Base-by-base conservation (phyloP, 495 filamentous ascomycete genomes). In the Hypoxylon crocopeplum region DNA sequence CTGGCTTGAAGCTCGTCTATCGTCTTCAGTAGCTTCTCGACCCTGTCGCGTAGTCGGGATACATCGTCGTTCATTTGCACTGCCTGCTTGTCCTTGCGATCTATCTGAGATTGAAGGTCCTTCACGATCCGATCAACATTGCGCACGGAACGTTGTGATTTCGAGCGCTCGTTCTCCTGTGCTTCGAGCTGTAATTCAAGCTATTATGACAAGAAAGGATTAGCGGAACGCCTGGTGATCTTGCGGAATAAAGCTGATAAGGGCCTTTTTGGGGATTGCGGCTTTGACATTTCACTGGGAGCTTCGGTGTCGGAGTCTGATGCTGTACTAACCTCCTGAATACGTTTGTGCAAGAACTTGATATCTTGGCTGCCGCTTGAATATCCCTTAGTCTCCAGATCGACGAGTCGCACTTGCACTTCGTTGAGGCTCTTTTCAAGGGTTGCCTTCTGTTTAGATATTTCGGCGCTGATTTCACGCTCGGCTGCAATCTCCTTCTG, bases 301-400 rank as follows among this genome's bases (percentile, higher is more conserved):
- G 40, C 41, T 42, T 62, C 48, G 19, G 41, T 56, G 11, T 40
- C 17, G 42, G 55, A 54, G 20, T 29, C 46, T 44, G 57, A 32
- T 25, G 21, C 20, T 41, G 47, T 63, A 68, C 82, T 81, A 82
- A 97, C 93, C 82, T 98, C 95, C 80, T 97, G 93, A 60, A 98
- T 89, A 32, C 94, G 84, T 62, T 92, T 92, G 76, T 96, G 89
- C 69, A 98, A 76, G 80, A 98, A 98, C 58, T 92, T 86, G 56
- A 98, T 91, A 72, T 98, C 94, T 55, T 97, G 91, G 67, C 92
- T 95, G 37, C 89, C 91, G 51, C 84, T 93, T 20, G 92, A 92
- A 72, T 97, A 98, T 45, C 92, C 91, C 81, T 97, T 98, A 19
- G 94, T 98, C 73, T 98, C 94, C 37, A 98, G 75, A 59, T 98